Conservation (phyloP, 208 protist genomes). For the Polymyxa betae region DNA sequence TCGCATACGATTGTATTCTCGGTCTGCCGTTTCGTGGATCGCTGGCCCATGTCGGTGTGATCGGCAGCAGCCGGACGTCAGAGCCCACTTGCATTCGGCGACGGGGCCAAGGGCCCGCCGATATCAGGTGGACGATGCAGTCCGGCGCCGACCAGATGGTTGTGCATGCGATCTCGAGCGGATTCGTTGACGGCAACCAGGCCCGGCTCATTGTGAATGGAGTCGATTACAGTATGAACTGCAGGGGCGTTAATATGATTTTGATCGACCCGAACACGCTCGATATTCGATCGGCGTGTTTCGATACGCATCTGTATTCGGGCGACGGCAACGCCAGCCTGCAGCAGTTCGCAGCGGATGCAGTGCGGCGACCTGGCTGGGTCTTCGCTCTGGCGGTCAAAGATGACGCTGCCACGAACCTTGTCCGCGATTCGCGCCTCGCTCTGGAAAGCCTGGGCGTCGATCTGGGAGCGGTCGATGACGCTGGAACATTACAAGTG, state of each 20-base stretch:
- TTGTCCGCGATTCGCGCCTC: background rate
- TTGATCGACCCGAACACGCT: slow-evolving; percentile 7
- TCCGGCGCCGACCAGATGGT: slow-evolving; percentile 23
- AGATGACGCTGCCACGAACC: slow-evolving; percentile 46
- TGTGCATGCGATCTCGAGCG: slow-evolving; percentile 11
- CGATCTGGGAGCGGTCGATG: background rate
- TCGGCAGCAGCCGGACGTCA: background rate
- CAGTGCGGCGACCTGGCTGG: background rate
- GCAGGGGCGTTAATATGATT: background rate
- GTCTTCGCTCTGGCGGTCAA: slow-evolving; percentile 1
- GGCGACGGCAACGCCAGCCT: slow-evolving; percentile 28
- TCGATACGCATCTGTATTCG: slow-evolving; percentile 42
- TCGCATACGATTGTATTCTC: slow-evolving; percentile 34
- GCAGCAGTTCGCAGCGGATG: background rate
- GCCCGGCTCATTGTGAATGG: slow-evolving; percentile 43
- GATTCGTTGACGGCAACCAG: slow-evolving; percentile 22
- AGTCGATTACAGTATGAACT: slow-evolving; percentile 37
- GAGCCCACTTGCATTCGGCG: background rate
- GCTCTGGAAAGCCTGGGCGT: slow-evolving; percentile 41
- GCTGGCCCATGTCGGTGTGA: slow-evolving; percentile 35
- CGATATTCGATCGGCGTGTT: background rate
- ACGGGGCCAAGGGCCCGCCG: background rate
- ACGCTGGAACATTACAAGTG: background rate
- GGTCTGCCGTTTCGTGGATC: slow-evolving; percentile 44
- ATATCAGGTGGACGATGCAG: background rate